Base-by-base conservation (phyloP, 805 yeast genomes). In the Myxozyma nipponensis region DNA sequence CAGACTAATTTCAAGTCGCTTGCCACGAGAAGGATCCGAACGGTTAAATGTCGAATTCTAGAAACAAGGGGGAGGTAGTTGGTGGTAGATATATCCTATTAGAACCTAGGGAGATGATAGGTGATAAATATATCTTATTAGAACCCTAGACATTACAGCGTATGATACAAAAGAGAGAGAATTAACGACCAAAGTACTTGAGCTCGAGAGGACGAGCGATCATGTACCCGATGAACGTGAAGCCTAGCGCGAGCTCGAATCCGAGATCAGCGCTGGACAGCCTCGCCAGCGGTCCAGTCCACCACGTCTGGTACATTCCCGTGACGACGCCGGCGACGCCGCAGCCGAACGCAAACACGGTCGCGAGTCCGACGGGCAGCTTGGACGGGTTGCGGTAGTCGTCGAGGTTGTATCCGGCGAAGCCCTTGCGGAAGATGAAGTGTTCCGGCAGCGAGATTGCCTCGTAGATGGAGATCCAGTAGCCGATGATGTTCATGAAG, bases 301-400 rank as follows among this genome's bases (percentile, higher is more conserved):
- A 90, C 87, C 95, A 89, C 3, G 77, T 77, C 72, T 88, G 95
- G 64, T 76, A 73, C 95, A 90, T 88, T 60, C 97, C 96, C 42
- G 86, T 50, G 10, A 81, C 95, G 36, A 82, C 86, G 68, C 96
- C 96, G 28, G 84, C 90, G 42, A 77, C 83, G 66, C 95, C 96
- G 59, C 83, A 79, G 67, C 86, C 77, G 73, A 89, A 82, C 2
- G 86, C 95, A 59, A 80, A 67, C 17, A 79, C 68, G 57, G 95
- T 95, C 1, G 96, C 95, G 45, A 69, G 60, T 48, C 96, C 96
- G 36, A 82, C 68, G 39, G 95, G 95, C 57, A 84, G 73, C 46
- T 75, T 70, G 24, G 71, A 65, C 63, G 74, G 72, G 60, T 82
- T 79, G 58, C 78, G 68, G 75, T 82, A 84, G 59, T 76, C 78